Evolutionary conservation across 2,329 filamentous ascomycete species (phyloP).

Genomic region (Endoconidiophora polonica): DNA sequence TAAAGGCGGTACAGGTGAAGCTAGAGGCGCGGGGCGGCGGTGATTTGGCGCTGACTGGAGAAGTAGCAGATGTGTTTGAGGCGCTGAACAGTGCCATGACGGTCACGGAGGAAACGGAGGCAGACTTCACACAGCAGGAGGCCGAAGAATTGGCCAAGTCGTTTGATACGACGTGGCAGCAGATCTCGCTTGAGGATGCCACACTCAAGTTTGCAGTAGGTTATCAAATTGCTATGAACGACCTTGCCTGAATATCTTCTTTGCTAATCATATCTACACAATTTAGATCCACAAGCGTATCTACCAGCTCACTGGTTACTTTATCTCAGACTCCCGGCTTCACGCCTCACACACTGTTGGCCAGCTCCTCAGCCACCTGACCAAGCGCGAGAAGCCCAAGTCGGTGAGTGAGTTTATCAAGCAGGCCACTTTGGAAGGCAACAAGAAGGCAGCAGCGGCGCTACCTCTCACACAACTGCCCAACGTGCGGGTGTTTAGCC

Average conservation of each 20-base stretch:
- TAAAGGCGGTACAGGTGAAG: conserved; percentile 22
- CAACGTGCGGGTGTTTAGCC: conserved; percentile 53
- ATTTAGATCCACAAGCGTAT: conserved; percentile 64
- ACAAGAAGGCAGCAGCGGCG: no score
- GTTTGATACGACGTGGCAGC: conserved; percentile 41
- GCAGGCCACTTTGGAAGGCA: conserved; percentile 24
- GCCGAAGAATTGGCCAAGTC: conserved; percentile 26
- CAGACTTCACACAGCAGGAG: conserved; percentile 18
- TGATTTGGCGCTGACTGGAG: conserved; percentile 23
- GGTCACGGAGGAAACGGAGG: conserved; percentile 17
- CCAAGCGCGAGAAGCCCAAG: conserved; percentile 36
- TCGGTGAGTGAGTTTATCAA: conserved; percentile 43
- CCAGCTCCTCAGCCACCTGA: conserved; percentile 36
- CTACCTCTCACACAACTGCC: conserved; percentile 23
- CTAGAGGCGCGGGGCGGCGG: conserved; percentile 26
- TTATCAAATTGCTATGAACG: conserved; percentile 14
- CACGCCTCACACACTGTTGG: conserved; percentile 35
- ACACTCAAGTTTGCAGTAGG: conserved; percentile 59
- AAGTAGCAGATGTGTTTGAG: conserved; percentile 21
- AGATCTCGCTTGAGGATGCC: conserved; percentile 37
- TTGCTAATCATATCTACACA: conserved; percentile 11
- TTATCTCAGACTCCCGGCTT: conserved; percentile 55
- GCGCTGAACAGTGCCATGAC: conserved; percentile 19
- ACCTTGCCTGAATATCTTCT: not conserved
- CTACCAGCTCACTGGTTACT: conserved; percentile 63